Evolutionary conservation across 768 basidiomycete genomes (phyloP).

Genomic region (Leccinum rimulosum): DNA sequence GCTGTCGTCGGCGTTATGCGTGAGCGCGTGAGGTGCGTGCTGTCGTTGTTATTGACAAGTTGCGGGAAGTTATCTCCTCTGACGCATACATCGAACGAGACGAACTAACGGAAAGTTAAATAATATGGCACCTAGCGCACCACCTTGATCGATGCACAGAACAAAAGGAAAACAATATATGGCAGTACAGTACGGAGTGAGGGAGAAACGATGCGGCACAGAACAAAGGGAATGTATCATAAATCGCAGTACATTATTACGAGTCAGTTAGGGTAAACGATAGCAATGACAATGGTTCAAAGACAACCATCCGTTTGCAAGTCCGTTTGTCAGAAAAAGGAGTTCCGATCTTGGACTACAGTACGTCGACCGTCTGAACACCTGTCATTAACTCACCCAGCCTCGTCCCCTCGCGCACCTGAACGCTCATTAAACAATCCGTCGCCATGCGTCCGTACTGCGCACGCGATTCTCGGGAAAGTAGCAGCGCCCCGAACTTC

Average conservation of each 20-base stretch:
- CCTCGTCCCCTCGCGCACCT: background rate
- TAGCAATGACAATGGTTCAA: background rate
- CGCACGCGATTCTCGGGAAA: background rate
- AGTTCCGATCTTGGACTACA: background rate
- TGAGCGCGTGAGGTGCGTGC: no score
- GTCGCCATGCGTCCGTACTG: slow-evolving; percentile 17
- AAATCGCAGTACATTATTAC: background rate
- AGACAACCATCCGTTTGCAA: background rate
- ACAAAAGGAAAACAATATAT: no score
- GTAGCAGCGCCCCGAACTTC: slow-evolving; percentile 8
- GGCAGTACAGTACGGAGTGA: no score
- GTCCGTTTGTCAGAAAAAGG: background rate
- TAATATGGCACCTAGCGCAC: no score
- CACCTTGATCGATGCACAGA: no score
- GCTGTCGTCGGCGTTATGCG: no score
- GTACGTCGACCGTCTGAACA: background rate
- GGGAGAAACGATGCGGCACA: no score
- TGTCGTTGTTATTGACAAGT: no score
- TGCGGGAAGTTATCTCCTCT: no score
- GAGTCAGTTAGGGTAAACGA: background rate
- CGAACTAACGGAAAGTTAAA: no score
- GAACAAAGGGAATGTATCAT: background rate
- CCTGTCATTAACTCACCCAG: background rate
- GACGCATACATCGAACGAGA: no score
- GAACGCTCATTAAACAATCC: slow-evolving; percentile 8